phyloP scores from a whole-genome alignment of 495 filamentous ascomycete species.

The Clohesyomyces aquaticus region DNA sequence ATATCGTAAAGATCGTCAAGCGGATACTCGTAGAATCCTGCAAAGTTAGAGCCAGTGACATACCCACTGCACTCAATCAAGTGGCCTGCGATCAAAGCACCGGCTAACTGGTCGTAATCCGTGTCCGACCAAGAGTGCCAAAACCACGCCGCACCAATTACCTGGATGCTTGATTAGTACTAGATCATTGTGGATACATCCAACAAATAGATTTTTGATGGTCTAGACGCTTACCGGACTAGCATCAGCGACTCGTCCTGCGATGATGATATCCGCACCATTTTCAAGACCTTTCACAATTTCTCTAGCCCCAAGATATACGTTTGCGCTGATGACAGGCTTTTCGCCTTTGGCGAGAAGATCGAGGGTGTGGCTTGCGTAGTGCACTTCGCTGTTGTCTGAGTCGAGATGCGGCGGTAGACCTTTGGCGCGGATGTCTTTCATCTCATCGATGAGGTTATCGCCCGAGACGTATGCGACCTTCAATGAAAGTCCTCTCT shows the following conservation, averaged over 20 bases:
- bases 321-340: conserved; percentile 42
- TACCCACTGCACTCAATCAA: conserved; percentile 63
- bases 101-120: conserved; percentile 55
- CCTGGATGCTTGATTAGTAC: conserved; percentile 7
- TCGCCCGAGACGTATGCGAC: conserved; percentile 33
- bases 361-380: conserved; percentile 39
- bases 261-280: conserved; percentile 57
- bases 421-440: conserved; percentile 27
- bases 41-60: conserved; percentile 59
- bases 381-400: conserved; percentile 37
- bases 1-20: conserved; percentile 47
- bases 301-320: conserved; percentile 43
- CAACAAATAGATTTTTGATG: not conserved
- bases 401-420: conserved; percentile 50
- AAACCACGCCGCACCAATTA: conserved; percentile 36
- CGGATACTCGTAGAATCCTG: conserved; percentile 56
- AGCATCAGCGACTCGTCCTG: conserved; percentile 32
- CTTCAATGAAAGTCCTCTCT: conserved; percentile 25
- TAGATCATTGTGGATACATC: not conserved
- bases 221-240: conserved; percentile 28
- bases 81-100: conserved; percentile 60
- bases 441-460: conserved; percentile 29
- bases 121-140: conserved; percentile 30
- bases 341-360: conserved; percentile 37
- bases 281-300: conserved; percentile 40